Base-by-base conservation (phyloP, 768 basidiomycete genomes). In the Kwoniella dejecticola region DNA sequence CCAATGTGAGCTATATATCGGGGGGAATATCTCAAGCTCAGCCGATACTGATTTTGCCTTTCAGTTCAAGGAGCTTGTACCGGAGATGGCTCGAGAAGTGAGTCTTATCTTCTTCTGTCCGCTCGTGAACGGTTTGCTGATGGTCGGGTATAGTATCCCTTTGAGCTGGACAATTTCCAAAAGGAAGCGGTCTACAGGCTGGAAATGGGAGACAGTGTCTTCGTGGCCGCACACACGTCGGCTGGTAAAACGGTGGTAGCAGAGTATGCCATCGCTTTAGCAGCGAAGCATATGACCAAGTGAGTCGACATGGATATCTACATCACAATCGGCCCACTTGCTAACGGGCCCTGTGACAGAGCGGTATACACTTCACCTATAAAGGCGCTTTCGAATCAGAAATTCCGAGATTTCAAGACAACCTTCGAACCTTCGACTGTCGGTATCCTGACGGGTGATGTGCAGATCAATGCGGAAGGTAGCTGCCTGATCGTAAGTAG, bases 221-320 rank as follows among this genome's bases (percentile, higher is more conserved):
- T 99, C 76, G 94, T 99, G n/a, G 96, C 96, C 13, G 96, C 96
- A 4, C 96, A 99, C 80, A 99, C 96, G 3, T 94, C 91, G n/a
- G 96, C 96, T 15, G 96, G 96, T 31, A 99, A 99, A 80, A 99
- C 96, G 1, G 96, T 98, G 17, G 96, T 99, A 7, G 96, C 96
- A 0, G 96, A 99, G 75, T 99, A 98, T 78, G 96, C 96, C 1
- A 98, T 99, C 69, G 90, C 94, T 4, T 83, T 99, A 8, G 95
- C 96, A 4, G 89, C 88, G 67, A 94, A 93, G 74, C 96, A 99
- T 80, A 96, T 99, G 93, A 99, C 96, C n/a, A 85, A 92, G 94
- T 92, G 27, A 56, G 77, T 45, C 2, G n/a, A n/a, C n/a, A n/a
- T n/a, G n/a, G n/a, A n/a, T 64, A 49, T 33, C 15, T 23, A 6